phyloP scores from a whole-genome alignment of 2,329 filamentous ascomycete genomes.

The Juglanconis sp. region DNA sequence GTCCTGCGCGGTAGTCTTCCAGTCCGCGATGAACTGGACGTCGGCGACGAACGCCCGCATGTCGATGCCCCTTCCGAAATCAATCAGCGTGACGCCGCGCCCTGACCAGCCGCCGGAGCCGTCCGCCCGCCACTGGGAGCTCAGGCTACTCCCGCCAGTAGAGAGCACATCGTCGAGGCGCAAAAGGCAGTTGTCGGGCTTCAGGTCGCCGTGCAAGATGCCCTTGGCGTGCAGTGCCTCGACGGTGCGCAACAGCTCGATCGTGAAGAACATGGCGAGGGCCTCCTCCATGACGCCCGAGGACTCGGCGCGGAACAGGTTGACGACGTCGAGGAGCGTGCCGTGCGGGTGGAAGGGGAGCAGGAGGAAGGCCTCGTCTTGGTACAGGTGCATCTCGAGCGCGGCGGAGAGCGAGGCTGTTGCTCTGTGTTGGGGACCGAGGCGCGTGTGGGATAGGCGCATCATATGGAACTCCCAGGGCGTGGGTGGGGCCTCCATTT shows the following conservation, averaged over 20 bases:
- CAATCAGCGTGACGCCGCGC: slow-evolving; percentile 83
- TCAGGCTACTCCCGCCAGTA: slow-evolving; percentile 42
- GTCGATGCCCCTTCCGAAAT: slow-evolving; percentile 93
- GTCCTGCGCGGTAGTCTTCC: slow-evolving; percentile 83
- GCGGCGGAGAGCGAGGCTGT: slow-evolving; percentile 76
- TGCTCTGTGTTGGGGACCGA: slow-evolving; percentile 69
- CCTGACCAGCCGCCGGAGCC: slow-evolving; percentile 75
- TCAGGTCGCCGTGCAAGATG: slow-evolving; percentile 89
- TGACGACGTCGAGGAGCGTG: slow-evolving; percentile 91
- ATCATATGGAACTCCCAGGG: slow-evolving; percentile 98
- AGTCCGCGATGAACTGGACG: slow-evolving; percentile 91
- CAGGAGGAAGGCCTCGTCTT: slow-evolving; percentile 84
- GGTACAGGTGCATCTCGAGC: slow-evolving; percentile 88
- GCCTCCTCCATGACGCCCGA: slow-evolving; percentile 81
- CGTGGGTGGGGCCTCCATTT: slow-evolving; percentile 86
- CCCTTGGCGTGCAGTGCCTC: slow-evolving; percentile 79
- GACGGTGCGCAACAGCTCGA: slow-evolving; percentile 86
- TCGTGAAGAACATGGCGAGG: slow-evolving; percentile 90
- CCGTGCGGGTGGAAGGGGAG: slow-evolving; percentile 87
- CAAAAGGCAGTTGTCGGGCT: slow-evolving; percentile 91
- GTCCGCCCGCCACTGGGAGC: slow-evolving; percentile 65
- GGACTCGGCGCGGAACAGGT: slow-evolving; percentile 71
- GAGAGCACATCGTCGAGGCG: slow-evolving; percentile 60
- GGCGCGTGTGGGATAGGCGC: slow-evolving; percentile 71
- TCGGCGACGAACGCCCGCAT: slow-evolving; percentile 77